Base-by-base conservation (phyloP, 2,329 filamentous ascomycete species). In the Fusarium sarcochroum region DNA sequence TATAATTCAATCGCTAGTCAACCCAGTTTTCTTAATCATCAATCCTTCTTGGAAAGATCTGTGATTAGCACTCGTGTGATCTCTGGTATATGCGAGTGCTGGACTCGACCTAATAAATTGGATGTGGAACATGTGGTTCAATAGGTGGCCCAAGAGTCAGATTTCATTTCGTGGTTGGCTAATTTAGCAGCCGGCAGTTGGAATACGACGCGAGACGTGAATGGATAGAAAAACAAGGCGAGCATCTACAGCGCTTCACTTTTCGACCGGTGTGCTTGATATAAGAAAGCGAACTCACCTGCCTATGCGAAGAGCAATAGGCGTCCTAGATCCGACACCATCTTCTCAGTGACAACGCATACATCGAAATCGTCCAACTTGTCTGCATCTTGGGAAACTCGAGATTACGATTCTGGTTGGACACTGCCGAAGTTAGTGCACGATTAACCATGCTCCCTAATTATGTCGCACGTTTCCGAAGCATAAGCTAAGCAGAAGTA, bases 281-380 rank as follows among this genome's bases (percentile, higher is more conserved):
- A 69, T 68, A 70, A 70, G 58, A 53, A 41, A 56, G 32, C 65
- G 48, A 66, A 41, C 63, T 67, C 42, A 58, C 60, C 60, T 60
- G 34, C 54, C 21, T 65, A 42, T 11, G 20, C 32, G 41, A 51
- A 66, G 51, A 54, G 40, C 55, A 69, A 55, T 46, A 30, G 42
- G 52, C 47, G 38, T 32, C 38, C 18, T 32, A 37, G 34, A 52
- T 41, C 58, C 27, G 63, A 70, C 66, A 69, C 62, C 66, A 55
- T 70, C 62, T 70, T 57, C 37, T 20, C 23, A 20, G 47, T 63
- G 66, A 68, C 66, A 69, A 69, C 66, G 49, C 66, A 69, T 63
- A 44, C 57, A 59, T 70, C 63, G 38, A 63, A 59, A 62, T 58
- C 34, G 66, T 68, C 58, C 66, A 59, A 69, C 62, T 47, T 25